Percentiles rank a stretch among this genome's conserved stretches.
Evolutionary conservation across 179 eudicot species (phyloP).

Genomic region (Silene coronaria): DNA sequence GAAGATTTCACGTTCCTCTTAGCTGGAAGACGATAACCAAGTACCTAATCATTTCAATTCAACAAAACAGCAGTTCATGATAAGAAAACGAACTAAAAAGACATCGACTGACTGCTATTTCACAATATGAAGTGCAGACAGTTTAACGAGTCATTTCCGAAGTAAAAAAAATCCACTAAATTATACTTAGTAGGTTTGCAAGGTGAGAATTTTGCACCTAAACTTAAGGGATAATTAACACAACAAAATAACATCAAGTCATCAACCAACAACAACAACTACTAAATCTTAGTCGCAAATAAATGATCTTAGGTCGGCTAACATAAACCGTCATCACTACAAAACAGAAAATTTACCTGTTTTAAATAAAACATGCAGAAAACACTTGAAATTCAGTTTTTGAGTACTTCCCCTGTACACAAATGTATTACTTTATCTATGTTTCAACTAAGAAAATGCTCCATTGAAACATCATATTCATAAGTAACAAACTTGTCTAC

Average conservation of each 20-base stretch:
- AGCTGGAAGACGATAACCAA: neutral
- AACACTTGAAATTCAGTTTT: neutral
- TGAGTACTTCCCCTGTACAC: neutral
- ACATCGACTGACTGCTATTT: too few species aligned
- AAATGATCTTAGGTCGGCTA: neutral
- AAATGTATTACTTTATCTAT: neutral
- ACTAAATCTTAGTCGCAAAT: too few species aligned
- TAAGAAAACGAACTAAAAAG: too few species aligned
- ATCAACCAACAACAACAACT: neutral
- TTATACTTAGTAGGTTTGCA: too few species aligned
- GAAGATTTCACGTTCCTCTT: conserved; percentile 1
- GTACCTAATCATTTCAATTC: neutral
- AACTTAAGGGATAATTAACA: neutral
- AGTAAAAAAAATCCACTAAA: too few species aligned
- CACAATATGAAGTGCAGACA: neutral
- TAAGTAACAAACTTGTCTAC: conserved; percentile 29
- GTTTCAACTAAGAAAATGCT: conserved; percentile 9
- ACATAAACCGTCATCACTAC: neutral
- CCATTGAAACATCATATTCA: conserved; percentile 27
- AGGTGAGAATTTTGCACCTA: neutral
- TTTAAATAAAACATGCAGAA: conserved; percentile 5
- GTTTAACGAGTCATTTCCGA: neutral
- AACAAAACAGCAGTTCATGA: neutral
- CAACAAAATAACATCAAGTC: neutral
- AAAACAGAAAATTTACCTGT: conserved; percentile 1